Conservation (phyloP, 306 rosid genomes). For the Adenanthera pavonina region DNA sequence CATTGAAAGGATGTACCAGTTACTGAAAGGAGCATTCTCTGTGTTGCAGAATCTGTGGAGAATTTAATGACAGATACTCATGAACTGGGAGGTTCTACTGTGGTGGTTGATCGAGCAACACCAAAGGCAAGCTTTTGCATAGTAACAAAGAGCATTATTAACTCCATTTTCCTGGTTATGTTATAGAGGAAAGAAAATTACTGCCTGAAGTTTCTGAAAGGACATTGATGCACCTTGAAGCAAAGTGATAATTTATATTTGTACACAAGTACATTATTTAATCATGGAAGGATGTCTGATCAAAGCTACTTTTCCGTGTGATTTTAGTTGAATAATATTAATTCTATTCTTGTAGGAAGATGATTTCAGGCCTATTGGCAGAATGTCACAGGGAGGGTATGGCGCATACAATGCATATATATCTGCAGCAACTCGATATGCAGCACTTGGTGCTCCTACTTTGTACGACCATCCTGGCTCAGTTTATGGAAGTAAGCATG, state of each 20-base stretch:
- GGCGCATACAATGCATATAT: slow-evolving; percentile 97
- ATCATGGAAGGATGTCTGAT: not conserved
- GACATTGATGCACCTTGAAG: not conserved
- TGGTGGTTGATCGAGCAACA: slow-evolving; percentile 97
- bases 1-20: slow-evolving; percentile 5
- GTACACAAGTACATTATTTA: not conserved
- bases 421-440: slow-evolving; percentile 95
- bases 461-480: slow-evolving; percentile 89
- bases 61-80: slow-evolving; percentile 91
- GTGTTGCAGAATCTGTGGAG: slow-evolving; percentile 86
- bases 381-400: slow-evolving; percentile 86
- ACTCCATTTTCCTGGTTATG: not conserved
- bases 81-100: slow-evolving; percentile 84
- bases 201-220: not conserved
- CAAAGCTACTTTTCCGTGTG: slow-evolving; percentile 1
- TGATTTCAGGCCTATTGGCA: slow-evolving; percentile 78
- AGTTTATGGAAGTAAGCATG: slow-evolving; percentile 81
- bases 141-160: not conserved
- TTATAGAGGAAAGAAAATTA: not conserved
- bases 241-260: not conserved
- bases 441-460: slow-evolving; percentile 96
- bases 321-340: slow-evolving; percentile 15
- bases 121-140: slow-evolving; percentile 76
- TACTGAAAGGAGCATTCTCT: slow-evolving; percentile 28
- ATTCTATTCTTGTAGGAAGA: slow-evolving; percentile 73